Conservation (phyloP, 2,329 filamentous ascomycete species). For the Trichophyton mentagrophytes region DNA sequence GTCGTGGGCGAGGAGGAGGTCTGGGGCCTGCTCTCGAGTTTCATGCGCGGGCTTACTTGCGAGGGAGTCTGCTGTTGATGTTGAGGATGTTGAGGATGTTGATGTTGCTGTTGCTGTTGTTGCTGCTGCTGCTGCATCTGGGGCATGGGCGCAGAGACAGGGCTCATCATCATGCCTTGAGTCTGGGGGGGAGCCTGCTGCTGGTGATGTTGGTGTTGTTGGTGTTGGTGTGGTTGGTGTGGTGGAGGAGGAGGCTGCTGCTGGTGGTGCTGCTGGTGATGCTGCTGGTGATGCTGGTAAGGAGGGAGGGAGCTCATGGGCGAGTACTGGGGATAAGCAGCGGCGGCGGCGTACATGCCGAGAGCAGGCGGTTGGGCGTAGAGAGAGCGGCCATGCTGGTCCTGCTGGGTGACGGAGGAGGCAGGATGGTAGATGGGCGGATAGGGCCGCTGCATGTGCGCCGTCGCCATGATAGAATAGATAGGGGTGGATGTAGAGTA, state of each 20-base stretch:
- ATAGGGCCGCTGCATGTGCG: slow-evolving; percentile 58
- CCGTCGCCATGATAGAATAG: slow-evolving; percentile 43
- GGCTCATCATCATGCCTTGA: slow-evolving; percentile 43
- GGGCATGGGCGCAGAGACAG: slow-evolving; percentile 24
- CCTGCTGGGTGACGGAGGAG: slow-evolving; percentile 77
- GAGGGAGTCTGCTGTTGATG: slow-evolving; percentile 25
- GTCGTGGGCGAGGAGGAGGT: slow-evolving; percentile 40
- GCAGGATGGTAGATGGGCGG: slow-evolving; percentile 92
- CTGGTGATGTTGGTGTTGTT: slow-evolving; percentile 43
- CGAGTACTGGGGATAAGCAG: slow-evolving; percentile 44
- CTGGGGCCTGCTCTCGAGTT: slow-evolving; percentile 12
- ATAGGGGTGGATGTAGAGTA: slow-evolving; percentile 4
- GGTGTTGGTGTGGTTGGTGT: slow-evolving; percentile 46
- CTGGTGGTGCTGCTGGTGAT: slow-evolving; percentile 45
- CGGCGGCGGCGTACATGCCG: slow-evolving; percentile 55
- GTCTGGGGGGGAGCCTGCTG: slow-evolving; percentile 18
- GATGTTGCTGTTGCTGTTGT: slow-evolving; percentile 33
- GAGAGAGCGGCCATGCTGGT: slow-evolving; percentile 69
- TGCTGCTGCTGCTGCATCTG: slow-evolving; percentile 28
- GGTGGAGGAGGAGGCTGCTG: slow-evolving; percentile 39
- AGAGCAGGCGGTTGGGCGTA: slow-evolving; percentile 73
- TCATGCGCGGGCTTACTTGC: slow-evolving; percentile 15
- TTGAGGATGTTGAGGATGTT: slow-evolving; percentile 17
- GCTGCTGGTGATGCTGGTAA: slow-evolving; percentile 40
- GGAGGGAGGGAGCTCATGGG: slow-evolving; percentile 42